These are phyloP conservation scores for Amanita jacksonii DNA, from an alignment of 768 basidiomycete species.

Conservation along the genomic window DNA sequence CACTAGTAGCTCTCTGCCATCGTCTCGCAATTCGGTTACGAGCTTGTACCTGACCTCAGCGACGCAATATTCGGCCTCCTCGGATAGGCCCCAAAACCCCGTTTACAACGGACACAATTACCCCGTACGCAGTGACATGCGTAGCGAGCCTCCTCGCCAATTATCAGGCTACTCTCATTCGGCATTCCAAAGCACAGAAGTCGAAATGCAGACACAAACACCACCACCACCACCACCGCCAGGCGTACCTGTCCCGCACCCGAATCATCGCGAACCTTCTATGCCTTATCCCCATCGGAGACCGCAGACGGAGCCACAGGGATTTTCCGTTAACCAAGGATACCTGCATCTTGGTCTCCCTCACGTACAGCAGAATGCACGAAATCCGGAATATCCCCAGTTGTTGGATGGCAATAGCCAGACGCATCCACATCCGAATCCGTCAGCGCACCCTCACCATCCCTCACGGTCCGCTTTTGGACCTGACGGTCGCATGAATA, in stretches of 20 bases:
- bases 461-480: constrained; percentile 22
- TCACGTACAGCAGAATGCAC: constrained; percentile 29
- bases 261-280: constrained; percentile 31
- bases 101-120: constrained; percentile 41
- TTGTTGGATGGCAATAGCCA: constrained; percentile 21
- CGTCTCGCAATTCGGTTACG: constrained; percentile 33
- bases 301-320: constrained; percentile 47
- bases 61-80: constrained; percentile 36
- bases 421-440: constrained; percentile 14
- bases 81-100: constrained; percentile 39
- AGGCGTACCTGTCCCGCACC: constrained; percentile 25
- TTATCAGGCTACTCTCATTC: constrained; percentile 45
- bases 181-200: constrained; percentile 35
- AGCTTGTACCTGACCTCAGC: constrained; percentile 31
- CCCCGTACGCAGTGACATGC: constrained; percentile 32
- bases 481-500: constrained; percentile 38
- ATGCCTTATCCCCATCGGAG: constrained; percentile 47
- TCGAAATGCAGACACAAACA: constrained; percentile 29
- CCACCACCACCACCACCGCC: constrained; percentile 36
- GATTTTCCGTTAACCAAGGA: constrained; percentile 38
- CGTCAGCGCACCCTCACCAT: constrained; percentile 1
- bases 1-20: constrained; percentile 25
- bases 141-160: constrained; percentile 35
- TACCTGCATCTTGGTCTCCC: constrained; percentile 39
- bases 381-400: constrained; percentile 35